Conservation (phyloP, 1,139 yeast genomes). For the Diutina pseudorugosa region DNA sequence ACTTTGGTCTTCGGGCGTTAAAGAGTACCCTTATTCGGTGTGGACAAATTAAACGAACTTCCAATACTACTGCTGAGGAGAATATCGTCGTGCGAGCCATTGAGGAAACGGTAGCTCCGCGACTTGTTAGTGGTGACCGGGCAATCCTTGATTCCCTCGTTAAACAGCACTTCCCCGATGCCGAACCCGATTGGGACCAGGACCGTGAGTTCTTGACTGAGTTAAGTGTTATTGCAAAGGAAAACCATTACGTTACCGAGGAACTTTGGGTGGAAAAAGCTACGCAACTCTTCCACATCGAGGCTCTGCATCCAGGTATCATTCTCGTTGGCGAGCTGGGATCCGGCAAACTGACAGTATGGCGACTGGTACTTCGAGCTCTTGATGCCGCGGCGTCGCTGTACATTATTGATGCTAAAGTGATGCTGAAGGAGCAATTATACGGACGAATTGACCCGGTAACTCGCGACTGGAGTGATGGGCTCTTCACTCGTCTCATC, state of each 20-base stretch:
- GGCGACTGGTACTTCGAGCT: conserved; percentile 37
- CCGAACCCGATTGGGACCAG: conserved; percentile 9
- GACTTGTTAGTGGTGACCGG: conserved; percentile 44
- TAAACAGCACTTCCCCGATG: conserved; percentile 14
- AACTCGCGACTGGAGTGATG: conserved; percentile 92
- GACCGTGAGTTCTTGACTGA: conserved; percentile 10
- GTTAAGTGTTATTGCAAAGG: conserved; percentile 9
- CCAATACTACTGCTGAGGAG: conserved; percentile 11
- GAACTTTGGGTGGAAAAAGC: conserved; percentile 44
- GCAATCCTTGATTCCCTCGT: conserved; percentile 20
- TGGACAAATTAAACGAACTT: conserved; percentile 44
- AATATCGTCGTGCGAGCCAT: conserved; percentile 40
- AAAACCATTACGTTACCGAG: conserved; percentile 15
- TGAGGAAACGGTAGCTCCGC: conserved; percentile 51
- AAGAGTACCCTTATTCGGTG: conserved; percentile 54
- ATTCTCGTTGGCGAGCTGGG: conserved; percentile 77
- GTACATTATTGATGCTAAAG: conserved; percentile 63
- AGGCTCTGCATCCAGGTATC: conserved; percentile 62
- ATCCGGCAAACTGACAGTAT: conserved; percentile 54
- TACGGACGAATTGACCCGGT: conserved; percentile 64
- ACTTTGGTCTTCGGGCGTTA: conserved; percentile 78
- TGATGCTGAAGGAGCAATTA: conserved; percentile 49
- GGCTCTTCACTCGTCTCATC: conserved; percentile 60
- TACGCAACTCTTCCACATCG: conserved; percentile 51
- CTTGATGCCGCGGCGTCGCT: conserved; percentile 26